Percentiles rank a stretch among this genome's conserved stretches.
Evolutionary conservation across 2,329 filamentous ascomycete species (phyloP).

Genomic region (Oidium heveae): DNA sequence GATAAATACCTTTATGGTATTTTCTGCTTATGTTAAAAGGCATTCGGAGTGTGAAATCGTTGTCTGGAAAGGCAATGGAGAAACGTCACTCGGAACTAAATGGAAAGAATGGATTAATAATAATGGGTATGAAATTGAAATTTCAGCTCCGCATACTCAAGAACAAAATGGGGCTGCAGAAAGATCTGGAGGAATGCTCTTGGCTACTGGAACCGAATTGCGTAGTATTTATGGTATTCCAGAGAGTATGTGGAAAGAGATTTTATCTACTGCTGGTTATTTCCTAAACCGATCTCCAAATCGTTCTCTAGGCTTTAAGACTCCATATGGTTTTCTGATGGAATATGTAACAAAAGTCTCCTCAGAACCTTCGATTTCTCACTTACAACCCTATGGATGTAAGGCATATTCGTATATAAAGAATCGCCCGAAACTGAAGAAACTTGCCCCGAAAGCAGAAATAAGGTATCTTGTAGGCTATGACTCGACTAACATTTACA

Average conservation of each 20-base stretch:
- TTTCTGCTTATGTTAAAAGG: background rate
- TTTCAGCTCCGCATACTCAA: background rate
- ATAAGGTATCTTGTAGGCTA: background rate
- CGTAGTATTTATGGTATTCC: background rate
- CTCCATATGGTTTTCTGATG: background rate
- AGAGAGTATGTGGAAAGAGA: background rate
- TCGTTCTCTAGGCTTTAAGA: background rate
- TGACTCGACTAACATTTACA: background rate
- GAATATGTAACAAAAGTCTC: background rate
- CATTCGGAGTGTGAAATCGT: background rate
- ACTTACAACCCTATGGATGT: background rate
- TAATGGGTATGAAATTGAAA: background rate
- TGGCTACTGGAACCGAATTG: background rate
- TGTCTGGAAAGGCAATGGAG: background rate
- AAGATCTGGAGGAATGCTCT: background rate
- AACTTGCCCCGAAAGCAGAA: background rate
- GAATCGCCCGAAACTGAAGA: background rate
- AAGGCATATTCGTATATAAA: background rate
- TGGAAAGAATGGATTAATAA: background rate
- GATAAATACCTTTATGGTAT: background rate
- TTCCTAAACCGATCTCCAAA: background rate
- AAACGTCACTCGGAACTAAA: background rate
- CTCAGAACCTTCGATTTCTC: background rate
- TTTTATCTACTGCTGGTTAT: background rate
- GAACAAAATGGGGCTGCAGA: background rate